These are phyloP conservation scores for Pestalotiopsis sp. DNA, from an alignment of 2,329 filamentous ascomycete species.

Conservation along the genomic window DNA sequence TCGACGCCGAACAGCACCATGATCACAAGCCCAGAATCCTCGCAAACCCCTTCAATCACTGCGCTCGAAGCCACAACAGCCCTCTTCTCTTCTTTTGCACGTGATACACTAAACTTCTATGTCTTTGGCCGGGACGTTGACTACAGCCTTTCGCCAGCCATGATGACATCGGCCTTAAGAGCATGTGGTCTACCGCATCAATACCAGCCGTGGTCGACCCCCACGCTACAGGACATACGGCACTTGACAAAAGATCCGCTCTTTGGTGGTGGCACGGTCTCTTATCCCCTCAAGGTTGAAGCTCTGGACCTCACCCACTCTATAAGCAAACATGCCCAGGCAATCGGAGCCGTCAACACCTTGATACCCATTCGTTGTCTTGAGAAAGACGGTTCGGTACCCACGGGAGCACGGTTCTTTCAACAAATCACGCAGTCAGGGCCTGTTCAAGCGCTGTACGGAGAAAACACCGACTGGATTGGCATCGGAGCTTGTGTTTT, in stretches of 20 bases:
- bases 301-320: conserved; percentile 70
- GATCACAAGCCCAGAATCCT: conserved; percentile 20
- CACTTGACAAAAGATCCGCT: conserved; percentile 65
- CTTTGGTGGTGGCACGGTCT: conserved; percentile 74
- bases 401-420: conserved; percentile 56
- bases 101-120: conserved; percentile 72
- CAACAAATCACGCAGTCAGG: conserved; percentile 64
- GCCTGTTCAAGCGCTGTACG: conserved; percentile 69
- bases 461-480: conserved; percentile 83
- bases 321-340: conserved; percentile 71
- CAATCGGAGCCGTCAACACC: conserved; percentile 78
- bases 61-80: conserved; percentile 65
- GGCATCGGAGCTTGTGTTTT: conserved; percentile 75
- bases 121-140: conserved; percentile 72
- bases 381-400: conserved; percentile 57
- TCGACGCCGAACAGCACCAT: conserved; percentile 31
- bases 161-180: conserved; percentile 73
- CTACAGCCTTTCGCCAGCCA: conserved; percentile 75
- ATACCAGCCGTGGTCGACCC: conserved; percentile 65
- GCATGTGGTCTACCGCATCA: conserved; percentile 70
- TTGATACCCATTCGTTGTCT: conserved; percentile 69
- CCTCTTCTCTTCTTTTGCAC: conserved; percentile 67
- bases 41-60: conserved; percentile 50
- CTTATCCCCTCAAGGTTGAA: conserved; percentile 75
- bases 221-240: conserved; percentile 65